Percentiles rank a stretch among this genome's conserved stretches.
These are phyloP conservation scores for Usnea hakonensis DNA, from an alignment of 495 filamentous ascomycete species.

Conservation along the genomic window DNA sequence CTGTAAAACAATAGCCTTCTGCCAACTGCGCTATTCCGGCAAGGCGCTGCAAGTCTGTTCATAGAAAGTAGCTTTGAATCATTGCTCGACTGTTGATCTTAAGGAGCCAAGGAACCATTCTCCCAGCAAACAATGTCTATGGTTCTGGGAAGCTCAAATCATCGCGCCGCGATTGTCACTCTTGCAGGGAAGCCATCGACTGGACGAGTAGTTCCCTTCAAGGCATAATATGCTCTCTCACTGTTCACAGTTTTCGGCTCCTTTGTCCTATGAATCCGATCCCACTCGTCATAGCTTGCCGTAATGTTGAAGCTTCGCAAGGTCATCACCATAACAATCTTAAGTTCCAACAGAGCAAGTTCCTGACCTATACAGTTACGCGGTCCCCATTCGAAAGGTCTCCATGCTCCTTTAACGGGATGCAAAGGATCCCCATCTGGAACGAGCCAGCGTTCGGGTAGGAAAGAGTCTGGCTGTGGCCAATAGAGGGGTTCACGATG, in stretches of 20 bases:
- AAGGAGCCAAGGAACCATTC: background rate
- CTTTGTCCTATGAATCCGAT: conserved; percentile 1
- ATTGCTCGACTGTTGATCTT: too few species aligned
- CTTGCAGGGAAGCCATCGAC: conserved; percentile 23
- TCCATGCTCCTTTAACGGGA: conserved; percentile 31
- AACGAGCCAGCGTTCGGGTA: conserved; percentile 28
- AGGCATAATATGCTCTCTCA: conserved; percentile 25
- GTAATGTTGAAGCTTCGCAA: conserved; percentile 30
- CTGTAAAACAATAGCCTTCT: too few species aligned
- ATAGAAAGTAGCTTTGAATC: too few species aligned
- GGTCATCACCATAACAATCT: conserved; percentile 33
- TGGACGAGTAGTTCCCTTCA: conserved; percentile 21
- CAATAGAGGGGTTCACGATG: conserved; percentile 28
- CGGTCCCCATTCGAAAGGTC: conserved; percentile 43
- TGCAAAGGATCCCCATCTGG: conserved; percentile 8
- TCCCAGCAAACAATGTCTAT: background rate
- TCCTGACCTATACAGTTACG: conserved; percentile 46
- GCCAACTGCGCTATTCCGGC: too few species aligned
- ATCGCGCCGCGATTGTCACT: background rate
- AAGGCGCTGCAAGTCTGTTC: too few species aligned
- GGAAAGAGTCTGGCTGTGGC: conserved; percentile 30
- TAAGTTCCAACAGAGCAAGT: conserved; percentile 38
- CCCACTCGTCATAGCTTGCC: conserved; percentile 21
- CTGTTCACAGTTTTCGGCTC: conserved; percentile 13
- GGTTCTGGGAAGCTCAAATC: background rate